Evolutionary conservation across 1,284 basidiomycete genomes (phyloP).

Genomic region (Heliocybe sulcata): DNA sequence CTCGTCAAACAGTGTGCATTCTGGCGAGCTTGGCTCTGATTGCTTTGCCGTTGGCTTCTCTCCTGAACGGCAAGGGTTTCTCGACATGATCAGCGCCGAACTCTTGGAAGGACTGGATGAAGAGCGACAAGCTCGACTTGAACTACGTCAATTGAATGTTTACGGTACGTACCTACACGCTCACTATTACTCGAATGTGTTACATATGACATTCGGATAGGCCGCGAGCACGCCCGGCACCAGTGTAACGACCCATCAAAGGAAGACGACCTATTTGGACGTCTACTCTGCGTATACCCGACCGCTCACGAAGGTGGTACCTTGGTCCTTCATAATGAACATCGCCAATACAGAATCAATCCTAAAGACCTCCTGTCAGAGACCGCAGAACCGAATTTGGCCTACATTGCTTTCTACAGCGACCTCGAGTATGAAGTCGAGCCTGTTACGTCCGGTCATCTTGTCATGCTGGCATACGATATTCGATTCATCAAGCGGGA

Average conservation of each 20-base stretch:
- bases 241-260: no score
- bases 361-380: neutral
- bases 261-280: no score
- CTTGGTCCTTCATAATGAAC: conserved; percentile 2
- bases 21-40: neutral
- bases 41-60: neutral
- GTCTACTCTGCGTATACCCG: no score
- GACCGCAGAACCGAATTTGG: conserved; percentile 13
- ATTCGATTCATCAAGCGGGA: conserved; percentile 17
- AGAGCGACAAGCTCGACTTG: no score
- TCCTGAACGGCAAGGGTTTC: neutral
- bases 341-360: conserved; percentile 6
- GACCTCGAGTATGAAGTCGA: conserved; percentile 38
- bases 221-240: no score
- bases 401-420: conserved; percentile 31
- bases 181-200: neutral
- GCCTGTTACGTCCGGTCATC: conserved; percentile 29
- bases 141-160: neutral
- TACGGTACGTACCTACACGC: neutral
- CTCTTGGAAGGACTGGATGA: neutral
- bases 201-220: no score
- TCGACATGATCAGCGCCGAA: neutral
- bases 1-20: neutral
- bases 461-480: conserved; percentile 37
- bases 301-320: no score